These are phyloP conservation scores for Cerioporus squamosus DNA, from an alignment of 1,284 basidiomycete genomes.

Conservation along the genomic window DNA sequence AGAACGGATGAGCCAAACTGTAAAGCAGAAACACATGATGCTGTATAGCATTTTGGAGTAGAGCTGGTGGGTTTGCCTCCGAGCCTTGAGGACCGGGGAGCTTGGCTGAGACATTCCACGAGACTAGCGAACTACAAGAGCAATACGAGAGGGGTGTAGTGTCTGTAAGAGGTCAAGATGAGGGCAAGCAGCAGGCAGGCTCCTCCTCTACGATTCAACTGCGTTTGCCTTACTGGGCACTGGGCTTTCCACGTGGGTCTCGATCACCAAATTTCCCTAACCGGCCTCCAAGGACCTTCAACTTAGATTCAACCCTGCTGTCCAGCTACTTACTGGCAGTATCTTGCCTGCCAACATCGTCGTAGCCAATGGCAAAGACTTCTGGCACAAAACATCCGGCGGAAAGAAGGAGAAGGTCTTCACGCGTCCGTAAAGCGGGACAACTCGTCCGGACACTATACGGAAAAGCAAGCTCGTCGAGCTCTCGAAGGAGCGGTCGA, in stretches of 20 bases:
- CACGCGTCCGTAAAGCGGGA: constrained; percentile 83
- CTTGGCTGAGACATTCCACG: constrained; percentile 21
- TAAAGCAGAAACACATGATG: constrained; percentile 1
- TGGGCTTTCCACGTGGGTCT: too few relatives aligned
- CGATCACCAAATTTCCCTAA: too few relatives aligned
- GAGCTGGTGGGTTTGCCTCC: constrained; percentile 11
- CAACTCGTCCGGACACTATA: constrained; percentile 74
- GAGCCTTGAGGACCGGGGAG: constrained; percentile 25
- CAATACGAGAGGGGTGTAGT: too few relatives aligned
- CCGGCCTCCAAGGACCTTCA: too few relatives aligned
- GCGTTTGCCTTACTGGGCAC: too few relatives aligned
- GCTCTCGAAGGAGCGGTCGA: constrained; percentile 55
- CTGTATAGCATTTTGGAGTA: constrained; percentile 17
- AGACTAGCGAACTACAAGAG: too few relatives aligned
- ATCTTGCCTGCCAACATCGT: not conserved
- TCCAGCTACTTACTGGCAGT: too few relatives aligned
- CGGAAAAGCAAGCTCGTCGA: constrained; percentile 74
- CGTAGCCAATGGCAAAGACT: constrained; percentile 33
- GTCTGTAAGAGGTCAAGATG: too few relatives aligned
- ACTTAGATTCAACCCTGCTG: too few relatives aligned
- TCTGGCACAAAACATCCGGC: constrained; percentile 21
- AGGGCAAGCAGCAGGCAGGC: too few relatives aligned
- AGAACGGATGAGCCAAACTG: constrained; percentile 14
- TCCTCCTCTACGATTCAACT: too few relatives aligned
- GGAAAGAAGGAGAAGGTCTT: constrained; percentile 76